Conservation (phyloP, 306 rosid genomes). For the Pterocarpus santalinus region DNA sequence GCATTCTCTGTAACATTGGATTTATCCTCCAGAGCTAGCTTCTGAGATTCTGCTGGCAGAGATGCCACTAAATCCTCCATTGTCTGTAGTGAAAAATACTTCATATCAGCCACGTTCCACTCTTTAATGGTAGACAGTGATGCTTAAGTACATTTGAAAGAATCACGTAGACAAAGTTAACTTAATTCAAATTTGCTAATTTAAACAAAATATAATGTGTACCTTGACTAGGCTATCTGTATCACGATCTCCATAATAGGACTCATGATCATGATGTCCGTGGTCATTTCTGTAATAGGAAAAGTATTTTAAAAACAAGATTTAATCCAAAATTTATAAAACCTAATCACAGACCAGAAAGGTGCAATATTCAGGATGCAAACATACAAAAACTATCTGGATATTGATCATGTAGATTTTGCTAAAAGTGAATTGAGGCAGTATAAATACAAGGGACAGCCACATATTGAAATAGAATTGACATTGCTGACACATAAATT, state of each 20-base stretch:
- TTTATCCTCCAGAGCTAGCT: slow-evolving; percentile 66
- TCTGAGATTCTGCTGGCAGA: slow-evolving; percentile 62
- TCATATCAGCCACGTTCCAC: slow-evolving; percentile 45
- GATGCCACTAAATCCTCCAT: slow-evolving; percentile 82
- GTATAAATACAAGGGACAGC: slow-evolving; percentile 9
- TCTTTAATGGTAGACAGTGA: slow-evolving; percentile 33
- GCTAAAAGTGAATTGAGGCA: not conserved
- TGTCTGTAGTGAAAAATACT: slow-evolving; percentile 65
- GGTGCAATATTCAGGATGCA: slow-evolving; percentile 29
- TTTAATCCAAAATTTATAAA: slow-evolving; percentile 34
- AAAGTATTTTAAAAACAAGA: slow-evolving; percentile 33
- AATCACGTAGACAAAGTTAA: slow-evolving; percentile 22
- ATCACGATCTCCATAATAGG: slow-evolving; percentile 97
- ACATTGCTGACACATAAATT: slow-evolving; percentile 19
- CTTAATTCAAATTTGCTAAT: slow-evolving; percentile 37
- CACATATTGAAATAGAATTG: slow-evolving; percentile 36
- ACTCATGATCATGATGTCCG: slow-evolving; percentile 96
- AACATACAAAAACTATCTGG: slow-evolving; percentile 1
- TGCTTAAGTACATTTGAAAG: slow-evolving; percentile 38
- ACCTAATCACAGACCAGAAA: slow-evolving; percentile 19
- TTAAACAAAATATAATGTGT: slow-evolving; percentile 36
- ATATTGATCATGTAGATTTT: slow-evolving; percentile 36
- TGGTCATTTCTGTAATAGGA: slow-evolving; percentile 75
- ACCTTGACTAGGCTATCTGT: slow-evolving; percentile 91
- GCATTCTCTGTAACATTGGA: slow-evolving; percentile 54